Evolutionary conservation across 1,284 basidiomycete species (phyloP).

Genomic region (Heimioporus retisporus): DNA sequence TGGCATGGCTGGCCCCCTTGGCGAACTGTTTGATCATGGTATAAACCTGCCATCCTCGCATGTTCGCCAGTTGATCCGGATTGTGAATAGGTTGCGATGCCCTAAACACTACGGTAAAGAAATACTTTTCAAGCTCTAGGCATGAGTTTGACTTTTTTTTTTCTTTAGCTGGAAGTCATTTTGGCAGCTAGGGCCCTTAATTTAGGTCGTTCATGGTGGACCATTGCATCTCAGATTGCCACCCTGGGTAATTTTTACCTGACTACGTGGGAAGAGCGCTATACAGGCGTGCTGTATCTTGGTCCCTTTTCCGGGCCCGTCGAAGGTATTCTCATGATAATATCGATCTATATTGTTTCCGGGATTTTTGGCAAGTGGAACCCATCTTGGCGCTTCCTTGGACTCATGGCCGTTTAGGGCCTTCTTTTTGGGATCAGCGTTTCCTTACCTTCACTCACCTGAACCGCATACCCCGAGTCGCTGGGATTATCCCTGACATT

Average conservation of each 20-base stretch:
- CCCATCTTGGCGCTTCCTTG: not conserved
- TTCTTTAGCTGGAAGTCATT: constrained; percentile 81
- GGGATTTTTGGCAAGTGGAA: constrained; percentile 71
- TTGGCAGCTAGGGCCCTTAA: constrained; percentile 90
- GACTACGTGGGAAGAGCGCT: constrained; percentile 98
- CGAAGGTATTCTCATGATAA: constrained; percentile 94
- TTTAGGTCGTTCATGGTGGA: constrained; percentile 96
- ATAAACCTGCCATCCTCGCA: constrained; percentile 28
- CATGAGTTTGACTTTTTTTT: constrained; percentile 6
- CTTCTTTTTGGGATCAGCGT: constrained; percentile 87
- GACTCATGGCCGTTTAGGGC: constrained; percentile 55
- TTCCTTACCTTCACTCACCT: constrained; percentile 73
- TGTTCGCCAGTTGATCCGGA: not conserved
- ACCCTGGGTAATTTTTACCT: constrained; percentile 96
- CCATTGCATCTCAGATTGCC: constrained; percentile 87
- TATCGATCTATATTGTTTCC: constrained; percentile 82
- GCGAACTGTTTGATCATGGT: constrained; percentile 99
- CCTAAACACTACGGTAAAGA: constrained; percentile 90
- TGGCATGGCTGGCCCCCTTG: constrained; percentile 96
- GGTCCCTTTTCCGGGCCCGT: constrained; percentile 98
- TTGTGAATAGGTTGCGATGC: constrained; percentile 83
- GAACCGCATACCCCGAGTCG: constrained; percentile 60
- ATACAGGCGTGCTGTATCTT: constrained; percentile 92
- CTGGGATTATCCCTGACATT: constrained; percentile 67
- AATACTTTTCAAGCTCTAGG: constrained; percentile 1